Evolutionary conservation across 2,329 filamentous ascomycete species (phyloP).

Genomic region (Scytalidium lignicola): DNA sequence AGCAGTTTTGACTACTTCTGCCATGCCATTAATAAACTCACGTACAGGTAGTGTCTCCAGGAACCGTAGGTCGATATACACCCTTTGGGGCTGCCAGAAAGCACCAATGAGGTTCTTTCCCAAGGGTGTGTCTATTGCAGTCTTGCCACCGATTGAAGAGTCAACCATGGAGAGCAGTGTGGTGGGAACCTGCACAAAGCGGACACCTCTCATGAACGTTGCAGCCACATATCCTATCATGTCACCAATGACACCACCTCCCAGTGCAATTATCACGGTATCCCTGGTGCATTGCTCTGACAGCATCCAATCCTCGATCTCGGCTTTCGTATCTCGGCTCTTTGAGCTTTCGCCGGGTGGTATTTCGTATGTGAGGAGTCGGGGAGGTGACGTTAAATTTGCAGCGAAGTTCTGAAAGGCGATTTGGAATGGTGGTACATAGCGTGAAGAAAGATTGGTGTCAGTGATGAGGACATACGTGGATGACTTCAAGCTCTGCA

Average conservation of each 20-base stretch:
- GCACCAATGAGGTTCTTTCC: constrained; percentile 95
- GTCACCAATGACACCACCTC: constrained; percentile 95
- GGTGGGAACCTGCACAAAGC: constrained; percentile 94
- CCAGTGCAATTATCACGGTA: constrained; percentile 89
- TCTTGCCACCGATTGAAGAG: constrained; percentile 97
- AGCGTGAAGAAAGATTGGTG: constrained; percentile 78
- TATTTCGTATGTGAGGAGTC: constrained; percentile 80
- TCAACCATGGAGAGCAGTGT: constrained; percentile 96
- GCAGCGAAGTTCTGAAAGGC: constrained; percentile 49
- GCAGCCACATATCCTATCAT: constrained; percentile 97
- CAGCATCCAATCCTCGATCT: constrained; percentile 97
- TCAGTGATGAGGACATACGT: constrained; percentile 97
- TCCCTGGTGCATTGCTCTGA: constrained; percentile 88
- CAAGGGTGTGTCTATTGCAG: constrained; percentile 90
- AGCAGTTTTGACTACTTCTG: constrained; percentile 95
- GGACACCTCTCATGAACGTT: constrained; percentile 96
- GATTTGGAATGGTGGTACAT: constrained; percentile 71
- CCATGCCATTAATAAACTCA: constrained; percentile 98
- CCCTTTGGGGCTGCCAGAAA: constrained; percentile 92
- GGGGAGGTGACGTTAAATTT: constrained; percentile 41
- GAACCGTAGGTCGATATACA: constrained; percentile 92
- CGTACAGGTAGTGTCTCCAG: constrained; percentile 83
- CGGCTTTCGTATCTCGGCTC: constrained; percentile 85
- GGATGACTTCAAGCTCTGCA: constrained; percentile 71
- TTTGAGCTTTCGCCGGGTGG: constrained; percentile 93